Evolutionary conservation across 2,329 filamentous ascomycete species (phyloP).

Genomic region (Neonectria punicea): DNA sequence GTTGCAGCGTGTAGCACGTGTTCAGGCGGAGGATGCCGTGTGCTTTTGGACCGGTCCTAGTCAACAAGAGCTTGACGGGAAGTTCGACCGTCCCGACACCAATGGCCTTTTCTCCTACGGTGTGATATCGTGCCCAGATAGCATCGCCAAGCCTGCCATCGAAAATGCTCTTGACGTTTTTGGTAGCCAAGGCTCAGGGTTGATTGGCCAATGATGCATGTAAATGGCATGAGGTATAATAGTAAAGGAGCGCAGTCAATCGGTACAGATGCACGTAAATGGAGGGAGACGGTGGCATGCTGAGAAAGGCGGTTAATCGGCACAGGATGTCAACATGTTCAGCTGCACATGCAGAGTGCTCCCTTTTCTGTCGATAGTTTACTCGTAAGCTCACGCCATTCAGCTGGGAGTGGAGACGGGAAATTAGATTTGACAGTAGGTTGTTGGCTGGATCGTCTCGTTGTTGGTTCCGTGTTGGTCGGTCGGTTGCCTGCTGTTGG

Average conservation of each 20-base stretch:
- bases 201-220: background rate
- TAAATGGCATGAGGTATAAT: background rate
- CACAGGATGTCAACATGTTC: background rate
- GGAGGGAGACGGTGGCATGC: too few relatives aligned
- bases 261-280: too few relatives aligned
- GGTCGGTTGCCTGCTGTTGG: background rate
- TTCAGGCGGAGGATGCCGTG: too few relatives aligned
- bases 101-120: background rate
- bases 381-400: background rate
- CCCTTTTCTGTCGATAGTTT: background rate
- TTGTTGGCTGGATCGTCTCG: background rate
- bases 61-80: too few relatives aligned
- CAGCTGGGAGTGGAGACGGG: background rate
- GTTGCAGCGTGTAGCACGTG: too few relatives aligned
- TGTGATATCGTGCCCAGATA: slow-evolving; percentile 8
- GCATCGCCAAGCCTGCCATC: slow-evolving; percentile 9
- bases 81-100: too few relatives aligned
- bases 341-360: background rate
- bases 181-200: slow-evolving; percentile 7
- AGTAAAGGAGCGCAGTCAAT: background rate
- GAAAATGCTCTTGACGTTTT: background rate
- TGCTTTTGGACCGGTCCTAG: too few relatives aligned
- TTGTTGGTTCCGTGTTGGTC: background rate
- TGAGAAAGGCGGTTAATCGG: background rate
- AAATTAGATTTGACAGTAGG: background rate